Evolutionary conservation across 2,329 filamentous ascomycete genomes (phyloP).

Genomic region (Arthrobotrys musiformis): DNA sequence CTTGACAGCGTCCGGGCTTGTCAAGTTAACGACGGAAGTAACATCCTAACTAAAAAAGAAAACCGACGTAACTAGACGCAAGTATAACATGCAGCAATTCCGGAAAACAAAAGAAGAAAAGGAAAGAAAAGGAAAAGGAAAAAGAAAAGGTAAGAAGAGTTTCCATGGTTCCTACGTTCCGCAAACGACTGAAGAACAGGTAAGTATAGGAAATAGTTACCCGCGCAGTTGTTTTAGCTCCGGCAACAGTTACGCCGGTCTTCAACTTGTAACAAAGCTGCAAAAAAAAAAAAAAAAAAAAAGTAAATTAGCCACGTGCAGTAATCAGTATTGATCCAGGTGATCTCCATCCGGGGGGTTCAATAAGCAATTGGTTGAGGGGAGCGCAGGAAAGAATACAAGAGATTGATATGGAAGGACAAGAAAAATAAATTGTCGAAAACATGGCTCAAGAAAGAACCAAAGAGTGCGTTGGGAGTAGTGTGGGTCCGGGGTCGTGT

Average conservation of each 20-base stretch:
- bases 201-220: not conserved
- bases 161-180: conserved; percentile 5
- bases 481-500: conserved; percentile 47
- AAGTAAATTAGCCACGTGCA: conserved; percentile 47
- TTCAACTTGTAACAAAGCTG: conserved; percentile 45
- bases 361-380: not conserved
- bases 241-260: conserved; percentile 52
- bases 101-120: not conserved
- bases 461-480: conserved; percentile 10
- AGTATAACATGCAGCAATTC: conserved; percentile 20
- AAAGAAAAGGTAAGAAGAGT: too few species aligned
- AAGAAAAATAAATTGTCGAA: conserved; percentile 28
- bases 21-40: not conserved
- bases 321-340: conserved; percentile 39
- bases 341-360: conserved; percentile 36
- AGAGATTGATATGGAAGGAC: not conserved
- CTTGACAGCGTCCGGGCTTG: conserved; percentile 30
- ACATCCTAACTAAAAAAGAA: not conserved
- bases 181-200: too few species aligned
- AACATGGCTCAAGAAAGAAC: not conserved
- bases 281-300: not conserved
- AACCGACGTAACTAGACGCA: not conserved
- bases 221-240: conserved; percentile 24
- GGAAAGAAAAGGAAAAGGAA: not conserved
- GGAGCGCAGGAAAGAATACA: not conserved